These are phyloP conservation scores for Trametes versicolor DNA, from an alignment of 1,284 basidiomycete genomes.

Conservation along the genomic window DNA sequence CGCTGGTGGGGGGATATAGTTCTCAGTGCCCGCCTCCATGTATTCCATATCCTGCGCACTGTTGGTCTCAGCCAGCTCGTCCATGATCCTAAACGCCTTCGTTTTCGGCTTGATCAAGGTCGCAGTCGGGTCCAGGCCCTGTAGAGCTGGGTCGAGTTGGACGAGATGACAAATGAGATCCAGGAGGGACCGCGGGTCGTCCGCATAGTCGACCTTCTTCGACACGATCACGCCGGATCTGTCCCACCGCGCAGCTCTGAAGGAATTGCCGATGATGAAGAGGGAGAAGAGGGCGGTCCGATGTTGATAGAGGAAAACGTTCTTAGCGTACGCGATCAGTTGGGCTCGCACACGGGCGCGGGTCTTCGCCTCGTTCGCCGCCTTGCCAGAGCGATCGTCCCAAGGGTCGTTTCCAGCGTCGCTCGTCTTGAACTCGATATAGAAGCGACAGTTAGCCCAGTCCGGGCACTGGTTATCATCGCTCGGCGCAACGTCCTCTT, in stretches of 20 bases:
- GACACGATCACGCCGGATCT: slow-evolving; percentile 30
- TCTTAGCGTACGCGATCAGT: slow-evolving; percentile 7
- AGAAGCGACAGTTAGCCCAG: slow-evolving; percentile 4
- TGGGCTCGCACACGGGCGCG: slow-evolving; percentile 3
- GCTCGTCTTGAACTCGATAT: slow-evolving; percentile 19
- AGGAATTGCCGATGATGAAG: slow-evolving; percentile 4
- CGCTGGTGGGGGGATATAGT: not conserved
- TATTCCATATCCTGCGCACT: not conserved
- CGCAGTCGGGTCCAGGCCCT: slow-evolving; percentile 27
- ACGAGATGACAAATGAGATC: slow-evolving; percentile 27
- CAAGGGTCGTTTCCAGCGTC: slow-evolving; percentile 7
- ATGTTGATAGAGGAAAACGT: slow-evolving; percentile 11
- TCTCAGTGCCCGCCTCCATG: not conserved
- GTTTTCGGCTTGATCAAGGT: not conserved
- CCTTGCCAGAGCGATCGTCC: not conserved
- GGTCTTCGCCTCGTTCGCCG: not conserved
- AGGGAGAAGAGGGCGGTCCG: slow-evolving; percentile 4
- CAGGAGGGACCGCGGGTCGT: slow-evolving; percentile 18
- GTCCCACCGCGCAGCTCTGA: slow-evolving; percentile 31
- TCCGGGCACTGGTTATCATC: slow-evolving; percentile 12
- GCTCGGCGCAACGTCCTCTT: no score
- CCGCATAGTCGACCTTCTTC: slow-evolving; percentile 22
- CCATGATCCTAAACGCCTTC: slow-evolving; percentile 18
- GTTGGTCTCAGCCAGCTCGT: not conserved
- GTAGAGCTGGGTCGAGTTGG: slow-evolving; percentile 7